Base-by-base conservation (phyloP, 2,329 filamentous ascomycete genomes). In the Ascochyta lentis region DNA sequence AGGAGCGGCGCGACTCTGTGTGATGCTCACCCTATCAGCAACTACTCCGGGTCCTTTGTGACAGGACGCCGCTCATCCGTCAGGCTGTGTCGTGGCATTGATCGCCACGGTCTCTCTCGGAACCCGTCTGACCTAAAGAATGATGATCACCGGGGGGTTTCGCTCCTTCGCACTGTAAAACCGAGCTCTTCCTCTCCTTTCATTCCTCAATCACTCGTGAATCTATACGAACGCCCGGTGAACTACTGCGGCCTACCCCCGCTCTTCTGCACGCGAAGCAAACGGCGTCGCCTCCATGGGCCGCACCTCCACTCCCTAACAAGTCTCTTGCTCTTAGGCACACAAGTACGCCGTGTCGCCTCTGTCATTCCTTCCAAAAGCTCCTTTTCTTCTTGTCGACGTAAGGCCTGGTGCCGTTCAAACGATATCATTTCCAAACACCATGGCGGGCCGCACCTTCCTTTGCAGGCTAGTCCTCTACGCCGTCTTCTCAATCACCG, bases 381-480 rank as follows among this genome's bases (percentile, higher is more conserved):
- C 37, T 52, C 43, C 37, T 51, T 44, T 22, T 34, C 33, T 56
- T 56, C 33, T 46, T 43, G 12, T 48, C 42, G n/a, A 43, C 19
- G 27, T 34, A 37, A 50, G 53, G 48, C 54, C 54, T 51, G 54
- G 54, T 43, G 54, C 54, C 48, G 29, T 44, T 48, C 24, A 42
- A 47, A 13, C 19, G 26, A 35, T 31, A 51, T 49, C 46, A 23
- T 31, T 31, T 49, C 50, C 54, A 29, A 42, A 43, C 45, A 58
- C 27, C 49, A 75, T 75, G 72, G 64, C 68, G 53, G 65, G 68
- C 31, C 70, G 67, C 53, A 67, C 67, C 43, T 67, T 72, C 59
- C 63, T 75, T 49, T 73, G 69, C 57, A 64, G 67, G 24, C 55
- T 75, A 29, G 60, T 75, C 38, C 70, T 73, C 51, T 69, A 67